These are phyloP conservation scores for Magnusiomyces fungicola DNA, from an alignment of 1,139 yeast genomes.

Conservation along the genomic window DNA sequence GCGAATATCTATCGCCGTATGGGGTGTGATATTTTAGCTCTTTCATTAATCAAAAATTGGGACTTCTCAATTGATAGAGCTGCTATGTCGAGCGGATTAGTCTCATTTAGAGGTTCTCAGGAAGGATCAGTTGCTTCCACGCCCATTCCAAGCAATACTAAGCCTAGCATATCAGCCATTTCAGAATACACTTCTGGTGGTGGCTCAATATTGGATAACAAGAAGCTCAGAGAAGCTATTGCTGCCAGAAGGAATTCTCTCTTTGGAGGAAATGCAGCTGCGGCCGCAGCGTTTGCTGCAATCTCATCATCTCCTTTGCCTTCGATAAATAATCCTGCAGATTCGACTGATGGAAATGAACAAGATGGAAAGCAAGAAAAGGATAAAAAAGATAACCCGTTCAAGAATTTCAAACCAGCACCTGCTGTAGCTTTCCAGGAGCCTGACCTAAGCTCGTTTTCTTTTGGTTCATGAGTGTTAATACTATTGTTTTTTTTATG, in stretches of 20 bases:
- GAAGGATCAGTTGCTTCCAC: neutral
- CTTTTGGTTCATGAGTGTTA: slow-evolving; percentile 39
- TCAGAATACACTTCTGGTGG: neutral
- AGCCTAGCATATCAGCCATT: neutral
- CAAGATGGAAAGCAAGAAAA: slow-evolving; percentile 11
- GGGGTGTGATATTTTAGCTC: slow-evolving; percentile 83
- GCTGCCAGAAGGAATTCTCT: slow-evolving; percentile 4
- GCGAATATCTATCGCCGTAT: slow-evolving; percentile 66
- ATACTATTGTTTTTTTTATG: neutral
- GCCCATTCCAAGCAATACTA: neutral
- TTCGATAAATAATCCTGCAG: neutral
- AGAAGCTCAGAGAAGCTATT: slow-evolving; percentile 6
- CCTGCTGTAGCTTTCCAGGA: slow-evolving; percentile 58
- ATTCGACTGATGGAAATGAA: neutral
- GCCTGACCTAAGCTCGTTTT: slow-evolving; percentile 76
- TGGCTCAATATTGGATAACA: neutral
- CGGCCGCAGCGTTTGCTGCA: neutral
- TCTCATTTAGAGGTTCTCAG: neutral
- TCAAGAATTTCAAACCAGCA: slow-evolving; percentile 31
- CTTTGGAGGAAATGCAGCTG: slow-evolving; percentile 5
- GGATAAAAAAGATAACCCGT: slow-evolving; percentile 6
- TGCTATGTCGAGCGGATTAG: neutral
- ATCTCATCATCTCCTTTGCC: slow-evolving; percentile 6
- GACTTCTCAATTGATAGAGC: slow-evolving; percentile 37
- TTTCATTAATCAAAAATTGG: slow-evolving; percentile 64